Conservation (phyloP, 1,284 basidiomycete genomes). For the Papiliotrema fonsecae region DNA sequence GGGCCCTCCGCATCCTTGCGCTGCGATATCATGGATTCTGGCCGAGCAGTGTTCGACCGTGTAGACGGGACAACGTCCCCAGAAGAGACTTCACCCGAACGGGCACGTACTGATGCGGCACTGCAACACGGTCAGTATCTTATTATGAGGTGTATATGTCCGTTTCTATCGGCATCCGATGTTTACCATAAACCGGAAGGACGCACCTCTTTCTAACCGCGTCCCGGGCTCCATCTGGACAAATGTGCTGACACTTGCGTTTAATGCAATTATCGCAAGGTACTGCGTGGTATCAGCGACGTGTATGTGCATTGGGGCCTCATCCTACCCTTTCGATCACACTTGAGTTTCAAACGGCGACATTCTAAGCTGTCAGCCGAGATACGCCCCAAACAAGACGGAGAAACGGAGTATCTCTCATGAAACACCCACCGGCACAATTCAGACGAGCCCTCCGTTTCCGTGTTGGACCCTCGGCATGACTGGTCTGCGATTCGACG, state of each 20-base stretch:
- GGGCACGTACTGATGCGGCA: too few species aligned
- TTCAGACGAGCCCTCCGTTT: constrained; percentile 6
- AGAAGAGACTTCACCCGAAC: too few species aligned
- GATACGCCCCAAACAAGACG: background rate
- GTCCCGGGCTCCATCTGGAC: constrained; percentile 18
- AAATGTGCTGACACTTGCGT: constrained; percentile 22
- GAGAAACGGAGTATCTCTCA: background rate
- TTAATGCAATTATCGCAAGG: constrained; percentile 27
- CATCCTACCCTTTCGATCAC: constrained; percentile 14
- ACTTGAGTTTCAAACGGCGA: constrained; percentile 22
- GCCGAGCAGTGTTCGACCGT: too few species aligned
- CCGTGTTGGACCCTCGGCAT: background rate
- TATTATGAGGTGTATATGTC: too few species aligned
- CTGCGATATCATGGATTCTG: too few species aligned
- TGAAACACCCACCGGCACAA: constrained; percentile 3
- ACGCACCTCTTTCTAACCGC: constrained; percentile 10
- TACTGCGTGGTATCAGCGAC: constrained; percentile 6
- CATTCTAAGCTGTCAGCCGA: constrained; percentile 12
- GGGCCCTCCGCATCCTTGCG: too few species aligned
- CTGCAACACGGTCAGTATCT: too few species aligned
- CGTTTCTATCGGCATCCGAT: too few species aligned
- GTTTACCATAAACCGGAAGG: too few species aligned
- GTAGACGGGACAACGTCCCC: too few species aligned
- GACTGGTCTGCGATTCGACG: background rate
- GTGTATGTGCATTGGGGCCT: background rate